Base-by-base conservation (phyloP, 2,329 filamentous ascomycete species). In the Orbilia quercus region DNA sequence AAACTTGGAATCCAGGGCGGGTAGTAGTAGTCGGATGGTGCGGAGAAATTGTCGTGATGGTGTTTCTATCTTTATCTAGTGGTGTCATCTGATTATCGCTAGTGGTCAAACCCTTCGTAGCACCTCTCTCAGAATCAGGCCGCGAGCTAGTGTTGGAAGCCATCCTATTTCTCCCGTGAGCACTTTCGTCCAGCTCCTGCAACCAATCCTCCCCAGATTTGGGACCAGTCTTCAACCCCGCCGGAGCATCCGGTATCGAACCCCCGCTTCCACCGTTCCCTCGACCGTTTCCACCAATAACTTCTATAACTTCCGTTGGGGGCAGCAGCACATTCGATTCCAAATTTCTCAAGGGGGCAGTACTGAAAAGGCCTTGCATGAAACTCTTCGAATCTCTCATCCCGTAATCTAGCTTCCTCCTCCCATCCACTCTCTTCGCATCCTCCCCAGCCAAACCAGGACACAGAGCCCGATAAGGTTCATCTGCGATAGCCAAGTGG, bases 401-500 rank as follows among this genome's bases (percentile, higher is more conserved):
- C 4, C 77, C 77, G 28, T 75, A 69, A 58, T 78, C 77, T 9
- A 42, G 57, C 42, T 74, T 77, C 23, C 59, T 67, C 36, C 71
- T 75, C 42, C 5, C n/a, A 40, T 40, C 36, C 36, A 12, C 3
- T 40, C 54, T 34, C 67, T 53, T 36, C 38, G 54, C 38, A 63
- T 70, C 60, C 72, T 73, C 20, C 74, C 69, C 18, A 64, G 67
- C 58, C 69, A 80, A 76, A 64, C 85, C 82, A 36, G 82, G 83
- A 77, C 92, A 96, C 0, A 96, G 82, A 1, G 86, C 87, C 67
- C 82, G 84, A 75, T 91, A 88, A 0, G 92, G 88, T 75, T 95
- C 87, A 77, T 93, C 90, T 78, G 92, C 88, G 77, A 89, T 91
- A 7, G 92, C 91, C 55, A 96, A 84, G 78, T 91, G 91, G 64